These are phyloP conservation scores for Chlorella sp. DNA, from an alignment of 139 green algal species.

Conservation along the genomic window DNA sequence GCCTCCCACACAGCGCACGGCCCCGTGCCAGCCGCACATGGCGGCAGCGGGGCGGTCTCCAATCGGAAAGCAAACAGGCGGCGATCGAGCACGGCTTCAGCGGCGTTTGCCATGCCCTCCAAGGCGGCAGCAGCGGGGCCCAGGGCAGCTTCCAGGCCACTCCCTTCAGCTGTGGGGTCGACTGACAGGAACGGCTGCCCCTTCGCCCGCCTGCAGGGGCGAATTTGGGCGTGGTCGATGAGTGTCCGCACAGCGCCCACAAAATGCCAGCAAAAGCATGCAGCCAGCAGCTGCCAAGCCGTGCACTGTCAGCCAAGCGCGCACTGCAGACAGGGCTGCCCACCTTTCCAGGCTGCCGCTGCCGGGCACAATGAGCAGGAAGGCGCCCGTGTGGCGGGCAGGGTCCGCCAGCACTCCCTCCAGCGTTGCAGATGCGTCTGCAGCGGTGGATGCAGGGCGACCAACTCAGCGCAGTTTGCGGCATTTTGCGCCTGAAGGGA, in stretches of 20 bases:
- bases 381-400: neutral
- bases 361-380: conserved; percentile 35
- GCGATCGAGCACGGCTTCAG: neutral
- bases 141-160: neutral
- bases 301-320: too few relatives aligned
- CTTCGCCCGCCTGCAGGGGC: neutral
- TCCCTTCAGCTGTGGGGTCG: neutral
- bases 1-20: conserved; percentile 53
- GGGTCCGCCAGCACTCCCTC: neutral
- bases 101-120: conserved; percentile 7
- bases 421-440: conserved; percentile 7
- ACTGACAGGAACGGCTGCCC: conserved; percentile 31
- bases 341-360: neutral
- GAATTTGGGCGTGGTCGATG: too few relatives aligned
- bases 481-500: too few relatives aligned
- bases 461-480: neutral
- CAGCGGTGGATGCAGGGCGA: neutral
- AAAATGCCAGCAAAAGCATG: too few relatives aligned
- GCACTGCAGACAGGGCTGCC: too few relatives aligned
- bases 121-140: conserved; percentile 14
- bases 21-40: neutral
- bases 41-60: neutral
- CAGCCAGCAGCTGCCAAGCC: too few relatives aligned
- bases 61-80: conserved; percentile 44
- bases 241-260: too few relatives aligned